phyloP scores from a whole-genome alignment of 2,329 filamentous ascomycete species.

The Colletotrichum chrysophilum region DNA sequence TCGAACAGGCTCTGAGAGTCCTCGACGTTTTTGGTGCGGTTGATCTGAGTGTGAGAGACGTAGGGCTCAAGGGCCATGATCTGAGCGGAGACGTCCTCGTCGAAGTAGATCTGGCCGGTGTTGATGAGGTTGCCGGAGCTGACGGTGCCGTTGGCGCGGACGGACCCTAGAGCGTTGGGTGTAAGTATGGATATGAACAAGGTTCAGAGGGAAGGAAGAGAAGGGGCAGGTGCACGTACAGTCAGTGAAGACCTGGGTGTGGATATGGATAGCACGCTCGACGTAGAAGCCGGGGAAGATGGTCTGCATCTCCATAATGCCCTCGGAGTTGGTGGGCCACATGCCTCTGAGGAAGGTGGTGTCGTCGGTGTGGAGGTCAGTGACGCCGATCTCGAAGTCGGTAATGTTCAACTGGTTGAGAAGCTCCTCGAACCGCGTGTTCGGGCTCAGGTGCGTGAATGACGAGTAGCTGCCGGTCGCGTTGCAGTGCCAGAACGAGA shows the following conservation, averaged over 20 bases:
- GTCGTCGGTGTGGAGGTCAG: conserved; percentile 8
- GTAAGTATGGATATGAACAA: no score
- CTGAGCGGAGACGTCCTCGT: background rate
- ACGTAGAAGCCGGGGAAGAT: conserved; percentile 51
- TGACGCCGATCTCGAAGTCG: background rate
- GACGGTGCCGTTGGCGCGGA: conserved; percentile 5
- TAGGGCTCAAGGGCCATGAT: conserved; percentile 57
- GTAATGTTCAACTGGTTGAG: conserved; percentile 8
- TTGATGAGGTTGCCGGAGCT: conserved; percentile 33
- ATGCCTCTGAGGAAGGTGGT: conserved; percentile 10
- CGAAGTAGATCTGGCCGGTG: conserved; percentile 10
- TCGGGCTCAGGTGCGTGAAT: background rate
- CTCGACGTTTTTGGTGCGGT: conserved; percentile 2
- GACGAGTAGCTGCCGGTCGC: conserved; percentile 10
- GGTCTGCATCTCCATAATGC: conserved; percentile 42
- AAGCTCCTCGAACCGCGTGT: conserved; percentile 4
- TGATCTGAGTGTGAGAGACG: conserved; percentile 39
- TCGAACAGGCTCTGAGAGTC: background rate
- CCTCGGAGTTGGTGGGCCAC: conserved; percentile 25
- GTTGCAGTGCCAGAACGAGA: conserved; percentile 13
- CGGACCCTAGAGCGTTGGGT: conserved; percentile 8
- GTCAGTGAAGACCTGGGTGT: conserved; percentile 41
- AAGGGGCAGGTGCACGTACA: background rate
- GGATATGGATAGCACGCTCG: conserved; percentile 52
- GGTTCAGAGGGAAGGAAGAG: no score